These are phyloP conservation scores for Plasmopara muralis DNA, from an alignment of 352 stramenopile genomes.

Conservation along the genomic window DNA sequence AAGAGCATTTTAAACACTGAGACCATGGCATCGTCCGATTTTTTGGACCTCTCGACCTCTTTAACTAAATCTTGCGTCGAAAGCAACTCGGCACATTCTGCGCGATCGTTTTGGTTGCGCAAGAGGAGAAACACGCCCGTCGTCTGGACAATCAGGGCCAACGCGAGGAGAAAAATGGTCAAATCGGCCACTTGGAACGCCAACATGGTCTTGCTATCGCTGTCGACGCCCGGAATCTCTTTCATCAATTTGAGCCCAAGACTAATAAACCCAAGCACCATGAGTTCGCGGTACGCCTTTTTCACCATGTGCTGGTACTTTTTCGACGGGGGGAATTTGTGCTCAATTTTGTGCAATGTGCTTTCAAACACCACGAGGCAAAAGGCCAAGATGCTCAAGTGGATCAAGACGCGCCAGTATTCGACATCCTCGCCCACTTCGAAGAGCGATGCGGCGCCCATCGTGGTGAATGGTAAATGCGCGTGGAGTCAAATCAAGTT, in stretches of 20 bases:
- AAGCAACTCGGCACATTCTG: constrained; percentile 39
- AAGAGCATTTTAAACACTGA: neutral
- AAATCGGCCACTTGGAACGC: constrained; percentile 55
- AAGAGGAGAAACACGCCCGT: constrained; percentile 39
- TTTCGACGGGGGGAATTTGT: constrained; percentile 38
- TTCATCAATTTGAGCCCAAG: constrained; percentile 47
- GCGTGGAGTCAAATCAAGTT: too few species aligned
- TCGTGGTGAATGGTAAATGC: constrained; percentile 17
- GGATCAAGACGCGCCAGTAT: constrained; percentile 41
- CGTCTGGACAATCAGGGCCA: constrained; percentile 48
- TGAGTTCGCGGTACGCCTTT: constrained; percentile 55
- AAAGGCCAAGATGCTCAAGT: constrained; percentile 43
- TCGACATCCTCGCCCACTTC: constrained; percentile 48
- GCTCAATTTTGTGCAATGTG: constrained; percentile 35
- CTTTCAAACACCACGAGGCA: constrained; percentile 44
- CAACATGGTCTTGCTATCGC: constrained; percentile 29
- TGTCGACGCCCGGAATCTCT: constrained; percentile 25
- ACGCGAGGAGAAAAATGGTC: constrained; percentile 45
- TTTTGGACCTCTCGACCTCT: constrained; percentile 4
- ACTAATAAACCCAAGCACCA: constrained; percentile 53
- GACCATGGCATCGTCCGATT: constrained; percentile 1
- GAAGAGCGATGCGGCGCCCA: constrained; percentile 41
- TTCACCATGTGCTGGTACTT: constrained; percentile 69
- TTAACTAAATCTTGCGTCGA: constrained; percentile 35
- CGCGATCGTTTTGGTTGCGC: constrained; percentile 27